Evolutionary conservation across 305 asterid species (phyloP).

Genomic region (Plantago coronopus): DNA sequence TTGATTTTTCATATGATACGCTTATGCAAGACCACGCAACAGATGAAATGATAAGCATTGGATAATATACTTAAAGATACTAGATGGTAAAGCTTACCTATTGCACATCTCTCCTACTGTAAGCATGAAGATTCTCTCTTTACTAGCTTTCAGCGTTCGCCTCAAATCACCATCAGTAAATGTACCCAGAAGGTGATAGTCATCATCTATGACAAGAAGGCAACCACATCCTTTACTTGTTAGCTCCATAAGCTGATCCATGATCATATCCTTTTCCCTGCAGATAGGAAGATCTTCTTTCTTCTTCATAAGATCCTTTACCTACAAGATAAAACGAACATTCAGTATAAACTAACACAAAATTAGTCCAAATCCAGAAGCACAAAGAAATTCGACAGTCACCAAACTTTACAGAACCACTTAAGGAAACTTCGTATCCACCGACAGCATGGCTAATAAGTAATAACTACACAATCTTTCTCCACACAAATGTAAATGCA

Average conservation of each 20-base stretch:
- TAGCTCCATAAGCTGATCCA: slow-evolving; percentile 90
- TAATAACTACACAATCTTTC: background rate
- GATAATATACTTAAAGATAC: background rate
- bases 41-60: background rate
- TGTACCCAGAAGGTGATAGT: slow-evolving; percentile 64
- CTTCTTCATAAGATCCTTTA: slow-evolving; percentile 88
- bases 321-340: slow-evolving; percentile 36
- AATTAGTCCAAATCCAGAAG: background rate
- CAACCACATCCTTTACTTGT: slow-evolving; percentile 94
- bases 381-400: background rate
- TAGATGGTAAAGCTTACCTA: slow-evolving; percentile 42
- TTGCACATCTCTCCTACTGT: slow-evolving; percentile 90
- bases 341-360: background rate
- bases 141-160: slow-evolving; percentile 85
- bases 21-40: background rate
- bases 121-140: slow-evolving; percentile 84
- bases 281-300: slow-evolving; percentile 78
- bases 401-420: background rate
- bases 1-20: background rate
- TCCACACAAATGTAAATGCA: background rate
- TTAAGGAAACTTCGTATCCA: background rate
- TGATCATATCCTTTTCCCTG: slow-evolving; percentile 70
- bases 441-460: background rate
- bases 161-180: slow-evolving; percentile 92
- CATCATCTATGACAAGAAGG: slow-evolving; percentile 67